Percentiles rank a stretch among this genome's conserved stretches.
These are phyloP conservation scores for Xerophyta viscosa DNA, from an alignment of 106 monocot species.

Conservation along the genomic window DNA sequence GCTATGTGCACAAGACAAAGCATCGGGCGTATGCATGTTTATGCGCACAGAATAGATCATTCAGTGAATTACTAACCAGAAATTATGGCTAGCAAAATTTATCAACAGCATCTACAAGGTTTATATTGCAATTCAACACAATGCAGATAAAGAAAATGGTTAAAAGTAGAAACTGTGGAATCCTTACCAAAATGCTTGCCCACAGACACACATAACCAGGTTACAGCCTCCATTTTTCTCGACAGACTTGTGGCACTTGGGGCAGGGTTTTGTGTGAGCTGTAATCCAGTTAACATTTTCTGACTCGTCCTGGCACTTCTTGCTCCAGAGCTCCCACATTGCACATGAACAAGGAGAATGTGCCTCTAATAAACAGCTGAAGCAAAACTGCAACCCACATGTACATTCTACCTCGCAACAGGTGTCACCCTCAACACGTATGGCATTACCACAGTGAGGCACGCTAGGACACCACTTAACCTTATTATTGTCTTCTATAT, in stretches of 20 bases:
- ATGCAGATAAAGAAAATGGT: too few species aligned
- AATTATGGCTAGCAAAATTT: too few species aligned
- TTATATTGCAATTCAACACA: too few species aligned
- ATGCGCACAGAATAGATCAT: too few species aligned
- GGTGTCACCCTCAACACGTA: constrained; percentile 70
- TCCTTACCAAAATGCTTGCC: constrained; percentile 89
- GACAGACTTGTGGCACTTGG: constrained; percentile 89
- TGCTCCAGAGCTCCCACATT: constrained; percentile 94
- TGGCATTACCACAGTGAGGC: constrained; percentile 97
- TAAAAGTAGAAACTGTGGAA: background rate
- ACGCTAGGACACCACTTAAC: too few species aligned
- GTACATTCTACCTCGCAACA: constrained; percentile 86
- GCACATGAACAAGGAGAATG: constrained; percentile 92
- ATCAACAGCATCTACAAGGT: too few species aligned
- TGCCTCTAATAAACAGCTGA: constrained; percentile 68
- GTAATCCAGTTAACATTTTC: constrained; percentile 97
- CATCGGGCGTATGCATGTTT: too few species aligned
- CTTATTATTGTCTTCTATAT: constrained; percentile 91
- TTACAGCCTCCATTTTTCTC: constrained; percentile 99
- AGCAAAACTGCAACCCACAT: constrained; percentile 91
- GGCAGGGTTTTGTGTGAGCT: too few species aligned
- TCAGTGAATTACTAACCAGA: too few species aligned
- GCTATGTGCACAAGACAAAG: too few species aligned
- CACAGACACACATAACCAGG: constrained; percentile 82
- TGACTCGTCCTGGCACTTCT: constrained; percentile 88